A percentile compares a stretch with the other conserved stretches of the same genome.
These are phyloP conservation scores for Pleurotus cornucopiae DNA, from an alignment of 768 basidiomycete genomes.

Conservation along the genomic window DNA sequence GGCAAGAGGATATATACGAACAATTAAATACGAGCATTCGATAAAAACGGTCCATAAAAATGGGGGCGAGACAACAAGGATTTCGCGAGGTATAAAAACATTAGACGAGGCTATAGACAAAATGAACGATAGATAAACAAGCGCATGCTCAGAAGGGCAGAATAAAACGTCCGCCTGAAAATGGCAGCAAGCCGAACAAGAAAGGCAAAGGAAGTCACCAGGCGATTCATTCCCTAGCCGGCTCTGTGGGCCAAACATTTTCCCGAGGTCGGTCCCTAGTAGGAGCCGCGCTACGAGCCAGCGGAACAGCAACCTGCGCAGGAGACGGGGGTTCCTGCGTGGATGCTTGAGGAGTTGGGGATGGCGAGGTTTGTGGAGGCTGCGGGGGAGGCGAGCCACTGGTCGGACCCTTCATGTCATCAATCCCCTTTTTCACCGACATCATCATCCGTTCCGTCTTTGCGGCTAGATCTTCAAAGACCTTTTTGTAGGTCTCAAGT, in stretches of 20 bases:
- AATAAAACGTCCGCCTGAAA: no score
- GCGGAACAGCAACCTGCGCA: slow-evolving; percentile 1
- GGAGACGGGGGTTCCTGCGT: not conserved
- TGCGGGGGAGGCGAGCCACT: slow-evolving; percentile 3
- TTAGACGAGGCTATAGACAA: slow-evolving; percentile 5
- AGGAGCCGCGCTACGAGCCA: not conserved
- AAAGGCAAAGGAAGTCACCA: no score
- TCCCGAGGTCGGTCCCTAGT: slow-evolving; percentile 1
- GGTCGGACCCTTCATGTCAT: slow-evolving; percentile 56
- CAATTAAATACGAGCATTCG: slow-evolving; percentile 6
- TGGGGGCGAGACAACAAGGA: not conserved
- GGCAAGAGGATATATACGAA: not conserved
- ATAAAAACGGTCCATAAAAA: slow-evolving; percentile 1
- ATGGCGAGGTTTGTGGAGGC: not conserved
- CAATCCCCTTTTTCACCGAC: slow-evolving; percentile 68
- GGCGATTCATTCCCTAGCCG: slow-evolving; percentile 1
- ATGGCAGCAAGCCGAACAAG: no score
- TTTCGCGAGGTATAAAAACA: slow-evolving; percentile 7
- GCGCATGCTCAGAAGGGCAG: no score
- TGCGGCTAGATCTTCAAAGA: slow-evolving; percentile 71
- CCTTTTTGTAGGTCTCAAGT: slow-evolving; percentile 56
- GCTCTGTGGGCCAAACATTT: slow-evolving; percentile 6
- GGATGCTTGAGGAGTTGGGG: slow-evolving; percentile 2
- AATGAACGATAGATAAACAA: not conserved
- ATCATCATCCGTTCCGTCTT: slow-evolving; percentile 72